Percentiles rank a stretch among this genome's conserved stretches.
Evolutionary conservation across 1,139 yeast genomes (phyloP).

Genomic region (Candida frijolesensis): DNA sequence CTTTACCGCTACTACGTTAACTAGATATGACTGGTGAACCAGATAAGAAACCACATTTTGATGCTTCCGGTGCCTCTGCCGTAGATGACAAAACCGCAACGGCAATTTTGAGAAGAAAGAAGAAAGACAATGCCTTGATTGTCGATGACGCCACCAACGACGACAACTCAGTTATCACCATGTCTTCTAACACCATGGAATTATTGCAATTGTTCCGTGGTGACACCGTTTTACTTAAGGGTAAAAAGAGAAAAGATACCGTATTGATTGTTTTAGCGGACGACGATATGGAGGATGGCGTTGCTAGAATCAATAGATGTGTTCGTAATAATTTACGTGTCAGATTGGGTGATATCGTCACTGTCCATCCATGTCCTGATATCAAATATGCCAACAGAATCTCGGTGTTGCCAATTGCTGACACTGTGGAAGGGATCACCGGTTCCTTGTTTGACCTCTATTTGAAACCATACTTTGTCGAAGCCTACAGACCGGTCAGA

Average conservation of each 20-base stretch:
- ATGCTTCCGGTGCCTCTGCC: slow-evolving; percentile 46
- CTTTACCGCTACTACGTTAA: not conserved
- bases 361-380: slow-evolving; percentile 96
- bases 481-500: slow-evolving; percentile 98
- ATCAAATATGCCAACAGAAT: slow-evolving; percentile 93
- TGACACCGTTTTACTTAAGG: slow-evolving; percentile 95
- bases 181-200: slow-evolving; percentile 96
- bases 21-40: slow-evolving; percentile 28
- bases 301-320: slow-evolving; percentile 91
- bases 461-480: slow-evolving; percentile 97
- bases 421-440: slow-evolving; percentile 96
- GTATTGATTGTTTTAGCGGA: slow-evolving; percentile 96
- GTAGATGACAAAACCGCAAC: slow-evolving; percentile 91
- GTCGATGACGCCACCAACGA: slow-evolving; percentile 98
- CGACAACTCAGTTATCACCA: slow-evolving; percentile 94
- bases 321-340: slow-evolving; percentile 94
- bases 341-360: slow-evolving; percentile 87
- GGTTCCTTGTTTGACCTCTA: slow-evolving; percentile 97
- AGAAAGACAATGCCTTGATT: slow-evolving; percentile 91
- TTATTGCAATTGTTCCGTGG: slow-evolving; percentile 93
- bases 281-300: slow-evolving; percentile 96
- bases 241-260: slow-evolving; percentile 97
- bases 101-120: slow-evolving; percentile 94
- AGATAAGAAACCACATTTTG: slow-evolving; percentile 43
- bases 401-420: slow-evolving; percentile 96